Conservation (phyloP, 225 moss, liverwort and hornwort genomes). For the Marchantia paleacea region DNA sequence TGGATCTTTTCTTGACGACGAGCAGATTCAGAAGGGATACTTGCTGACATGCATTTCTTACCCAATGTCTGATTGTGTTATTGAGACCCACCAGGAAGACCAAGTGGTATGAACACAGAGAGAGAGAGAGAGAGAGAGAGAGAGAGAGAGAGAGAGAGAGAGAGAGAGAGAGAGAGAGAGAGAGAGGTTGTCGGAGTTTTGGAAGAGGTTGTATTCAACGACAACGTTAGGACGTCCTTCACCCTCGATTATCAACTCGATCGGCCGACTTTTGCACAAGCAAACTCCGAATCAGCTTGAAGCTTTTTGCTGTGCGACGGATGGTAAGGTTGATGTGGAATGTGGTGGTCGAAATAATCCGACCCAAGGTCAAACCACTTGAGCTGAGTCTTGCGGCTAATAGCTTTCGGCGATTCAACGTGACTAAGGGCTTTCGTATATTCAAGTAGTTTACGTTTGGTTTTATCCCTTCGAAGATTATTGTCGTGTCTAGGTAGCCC, state of each 20-base stretch:
- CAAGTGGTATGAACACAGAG: not conserved
- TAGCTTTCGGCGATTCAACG: not conserved
- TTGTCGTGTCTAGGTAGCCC: not conserved
- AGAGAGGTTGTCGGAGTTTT: not conserved
- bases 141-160: slow-evolving; percentile 7
- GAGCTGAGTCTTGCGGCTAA: not conserved
- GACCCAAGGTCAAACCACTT: not conserved
- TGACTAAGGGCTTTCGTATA: not conserved
- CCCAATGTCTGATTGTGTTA: slow-evolving; percentile 22
- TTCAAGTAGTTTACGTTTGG: not conserved
- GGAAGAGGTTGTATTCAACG: not conserved
- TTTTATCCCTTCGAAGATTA: not conserved
- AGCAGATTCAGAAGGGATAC: slow-evolving; percentile 7
- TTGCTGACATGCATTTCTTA: slow-evolving; percentile 42
- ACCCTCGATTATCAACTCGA: not conserved
- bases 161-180: slow-evolving; percentile 1
- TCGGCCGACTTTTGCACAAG: not conserved
- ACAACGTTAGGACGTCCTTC: not conserved
- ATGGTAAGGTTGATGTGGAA: not conserved
- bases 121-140: not conserved
- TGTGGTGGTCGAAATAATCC: slow-evolving; percentile 1
- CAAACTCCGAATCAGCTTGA: not conserved
- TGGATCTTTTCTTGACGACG: slow-evolving; percentile 34
- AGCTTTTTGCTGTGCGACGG: not conserved
- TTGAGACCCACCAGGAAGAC: slow-evolving; percentile 31